These are phyloP conservation scores for Fraxinus anomala DNA, from an alignment of 257 asterid species.

Conservation along the genomic window DNA sequence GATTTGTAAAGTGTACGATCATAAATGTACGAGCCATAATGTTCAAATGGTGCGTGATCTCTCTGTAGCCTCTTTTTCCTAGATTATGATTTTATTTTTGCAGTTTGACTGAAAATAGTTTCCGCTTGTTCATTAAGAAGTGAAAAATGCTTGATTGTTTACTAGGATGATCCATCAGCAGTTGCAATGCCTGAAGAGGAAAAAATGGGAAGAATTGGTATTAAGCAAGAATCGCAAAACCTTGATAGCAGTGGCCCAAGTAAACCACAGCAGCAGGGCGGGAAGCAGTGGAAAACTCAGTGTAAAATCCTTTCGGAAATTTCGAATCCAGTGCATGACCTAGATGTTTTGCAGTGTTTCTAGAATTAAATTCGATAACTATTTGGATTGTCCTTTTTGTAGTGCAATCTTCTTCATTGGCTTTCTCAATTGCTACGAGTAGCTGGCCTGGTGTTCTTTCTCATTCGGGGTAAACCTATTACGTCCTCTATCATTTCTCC, in stretches of 20 bases:
- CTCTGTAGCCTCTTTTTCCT: not conserved
- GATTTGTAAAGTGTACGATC: slow-evolving; percentile 20
- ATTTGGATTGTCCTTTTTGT: slow-evolving; percentile 26
- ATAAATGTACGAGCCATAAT: slow-evolving; percentile 24
- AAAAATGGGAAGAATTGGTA: slow-evolving; percentile 20
- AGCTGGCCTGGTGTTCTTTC: slow-evolving; percentile 51
- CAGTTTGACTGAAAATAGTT: slow-evolving; percentile 15
- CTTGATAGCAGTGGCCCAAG: slow-evolving; percentile 28
- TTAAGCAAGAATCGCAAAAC: slow-evolving; percentile 21
- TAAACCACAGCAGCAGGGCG: slow-evolving; percentile 32
- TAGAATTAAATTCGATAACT: not conserved
- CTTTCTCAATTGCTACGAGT: slow-evolving; percentile 39
- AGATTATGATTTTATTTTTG: not conserved
- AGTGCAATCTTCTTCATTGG: slow-evolving; percentile 40
- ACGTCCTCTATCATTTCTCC: slow-evolving; percentile 6
- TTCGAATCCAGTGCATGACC: slow-evolving; percentile 9
- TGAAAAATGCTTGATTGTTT: slow-evolving; percentile 16
- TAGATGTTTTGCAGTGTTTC: not conserved
- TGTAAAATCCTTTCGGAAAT: slow-evolving; percentile 28
- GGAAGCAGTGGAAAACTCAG: slow-evolving; percentile 42
- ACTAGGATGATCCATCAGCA: slow-evolving; percentile 19
- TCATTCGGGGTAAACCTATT: slow-evolving; percentile 39
- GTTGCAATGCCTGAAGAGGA: slow-evolving; percentile 26
- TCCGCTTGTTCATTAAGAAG: slow-evolving; percentile 34
- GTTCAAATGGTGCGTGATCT: slow-evolving; percentile 34